Base-by-base conservation (phyloP, 768 basidiomycete genomes). In the Neoboletus subvelutipes region DNA sequence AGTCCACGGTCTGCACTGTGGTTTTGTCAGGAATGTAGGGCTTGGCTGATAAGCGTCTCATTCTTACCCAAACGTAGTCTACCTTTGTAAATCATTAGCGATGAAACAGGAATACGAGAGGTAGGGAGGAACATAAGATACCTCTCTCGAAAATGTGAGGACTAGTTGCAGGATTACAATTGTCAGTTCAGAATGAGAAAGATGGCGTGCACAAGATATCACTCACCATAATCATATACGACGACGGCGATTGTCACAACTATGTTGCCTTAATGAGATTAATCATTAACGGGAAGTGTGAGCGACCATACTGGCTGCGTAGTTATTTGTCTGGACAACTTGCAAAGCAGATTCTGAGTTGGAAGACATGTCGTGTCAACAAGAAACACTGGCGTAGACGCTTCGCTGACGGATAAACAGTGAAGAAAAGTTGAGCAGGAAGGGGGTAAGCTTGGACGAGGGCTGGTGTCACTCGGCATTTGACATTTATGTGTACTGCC, bases 191-290 rank as follows among this genome's bases (percentile, higher is more conserved):
- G n/a, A 28, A 9, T n/a, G 24, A 24, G 17, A 24, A 13, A 3
- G 31, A 34, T 6, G 54, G 13, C 22, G n/a, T 36, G 29, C 12
- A 47, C n/a, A 11, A 22, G 13, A 3, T 2, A 34, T 10, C 18
- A 10, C 63, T 55, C 39, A 58, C 63, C 9, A 15, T 65, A 64
- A 47, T 64, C 63, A 33, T 64, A 65, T 46, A 45, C 54, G 26
- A 65, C 26, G 8, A 50, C 5, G 39, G 45, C 39, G 26, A 50
- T 39, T 20, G 55, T 45, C 12, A 52, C 18, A 13, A 61, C 63
- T 64, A 13, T 7, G 36, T 13, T 20, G 22, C 8, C 3, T 18
- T 10, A 6, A 46, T 45, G 4, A 52, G 45, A 20, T 45, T 1
- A 8, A 34, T 47, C 17, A 1, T 18, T 46, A 20, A 41, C 4